Evolutionary conservation across 108 stramenopile genomes (phyloP).

Genomic region (Skeletonema costatum): DNA sequence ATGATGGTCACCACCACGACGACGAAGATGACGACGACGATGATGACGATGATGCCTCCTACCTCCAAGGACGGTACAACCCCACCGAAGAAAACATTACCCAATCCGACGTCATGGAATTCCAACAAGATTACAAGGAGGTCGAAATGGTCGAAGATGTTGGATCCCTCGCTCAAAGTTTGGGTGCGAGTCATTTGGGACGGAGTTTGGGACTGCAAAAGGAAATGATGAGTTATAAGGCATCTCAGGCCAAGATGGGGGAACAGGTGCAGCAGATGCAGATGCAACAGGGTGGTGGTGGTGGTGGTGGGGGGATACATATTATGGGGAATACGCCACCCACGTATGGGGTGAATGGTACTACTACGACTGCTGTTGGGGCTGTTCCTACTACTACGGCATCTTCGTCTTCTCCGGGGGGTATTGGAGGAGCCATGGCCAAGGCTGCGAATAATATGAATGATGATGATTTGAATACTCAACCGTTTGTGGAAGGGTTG

Average conservation of each 20-base stretch:
- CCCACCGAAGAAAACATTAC: conserved; percentile 70
- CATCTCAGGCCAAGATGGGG: conserved; percentile 23
- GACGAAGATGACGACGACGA: conserved; percentile 30
- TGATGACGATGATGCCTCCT: conserved; percentile 64
- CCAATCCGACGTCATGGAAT: conserved; percentile 70
- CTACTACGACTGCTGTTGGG: not conserved
- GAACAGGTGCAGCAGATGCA: conserved; percentile 28
- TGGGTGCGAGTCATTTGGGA: conserved; percentile 86
- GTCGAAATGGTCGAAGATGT: conserved; percentile 92
- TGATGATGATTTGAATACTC: not conserved
- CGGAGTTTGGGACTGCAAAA: conserved; percentile 75
- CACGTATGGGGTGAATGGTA: not conserved
- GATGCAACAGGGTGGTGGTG: not conserved
- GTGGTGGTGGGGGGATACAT: conserved; percentile 2
- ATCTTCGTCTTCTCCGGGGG: conserved; percentile 43
- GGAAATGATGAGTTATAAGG: conserved; percentile 50
- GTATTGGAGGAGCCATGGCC: conserved; percentile 80
- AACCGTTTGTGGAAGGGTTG: conserved; percentile 42
- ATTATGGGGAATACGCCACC: conserved; percentile 8
- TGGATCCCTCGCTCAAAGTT: conserved; percentile 77
- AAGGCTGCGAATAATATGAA: conserved; percentile 29
- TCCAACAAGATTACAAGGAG: conserved; percentile 60
- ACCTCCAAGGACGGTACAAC: conserved; percentile 62
- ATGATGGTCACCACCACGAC: conserved; percentile 10
- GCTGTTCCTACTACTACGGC: not conserved